These are phyloP conservation scores for Nyctanthes arbortristis DNA, from an alignment of 257 asterid genomes.

Conservation along the genomic window DNA sequence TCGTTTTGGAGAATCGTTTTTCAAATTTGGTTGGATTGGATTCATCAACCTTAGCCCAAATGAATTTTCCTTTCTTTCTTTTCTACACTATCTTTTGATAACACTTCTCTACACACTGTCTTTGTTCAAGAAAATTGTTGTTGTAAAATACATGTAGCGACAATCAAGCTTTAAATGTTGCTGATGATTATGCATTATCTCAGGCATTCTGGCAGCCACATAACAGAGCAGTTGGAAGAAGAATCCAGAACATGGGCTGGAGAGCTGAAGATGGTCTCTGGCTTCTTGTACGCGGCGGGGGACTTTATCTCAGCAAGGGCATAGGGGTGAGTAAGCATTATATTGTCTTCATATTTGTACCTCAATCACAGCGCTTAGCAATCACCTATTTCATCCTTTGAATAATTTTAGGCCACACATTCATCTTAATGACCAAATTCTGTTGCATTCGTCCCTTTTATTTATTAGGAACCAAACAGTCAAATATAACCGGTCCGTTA, in stretches of 20 bases:
- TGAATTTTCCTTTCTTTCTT: neutral
- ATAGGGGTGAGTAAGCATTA: constrained; percentile 66
- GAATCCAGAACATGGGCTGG: constrained; percentile 99
- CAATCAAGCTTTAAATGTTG: constrained; percentile 15
- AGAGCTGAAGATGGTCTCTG: constrained; percentile 99
- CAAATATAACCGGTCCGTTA: neutral
- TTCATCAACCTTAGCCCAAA: neutral
- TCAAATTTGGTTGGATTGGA: neutral
- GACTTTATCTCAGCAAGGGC: constrained; percentile 94
- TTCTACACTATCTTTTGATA: constrained; percentile 12
- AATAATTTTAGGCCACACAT: neutral
- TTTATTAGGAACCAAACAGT: neutral
- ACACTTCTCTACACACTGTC: too few relatives aligned
- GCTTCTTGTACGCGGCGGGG: constrained; percentile 99
- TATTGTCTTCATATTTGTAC: constrained; percentile 6
- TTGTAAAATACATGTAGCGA: constrained; percentile 16
- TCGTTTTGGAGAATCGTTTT: neutral
- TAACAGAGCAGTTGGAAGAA: constrained; percentile 89
- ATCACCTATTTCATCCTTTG: neutral
- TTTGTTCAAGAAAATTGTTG: neutral
- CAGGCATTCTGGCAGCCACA: constrained; percentile 99
- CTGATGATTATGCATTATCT: constrained; percentile 20
- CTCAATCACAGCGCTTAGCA: neutral
- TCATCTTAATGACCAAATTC: neutral
- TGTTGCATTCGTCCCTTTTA: neutral